Evolutionary conservation across 2,329 filamentous ascomycete species (phyloP), one percentile per base, ranked within the genome.

Genomic region (Cordyceps cicadae): DNA sequence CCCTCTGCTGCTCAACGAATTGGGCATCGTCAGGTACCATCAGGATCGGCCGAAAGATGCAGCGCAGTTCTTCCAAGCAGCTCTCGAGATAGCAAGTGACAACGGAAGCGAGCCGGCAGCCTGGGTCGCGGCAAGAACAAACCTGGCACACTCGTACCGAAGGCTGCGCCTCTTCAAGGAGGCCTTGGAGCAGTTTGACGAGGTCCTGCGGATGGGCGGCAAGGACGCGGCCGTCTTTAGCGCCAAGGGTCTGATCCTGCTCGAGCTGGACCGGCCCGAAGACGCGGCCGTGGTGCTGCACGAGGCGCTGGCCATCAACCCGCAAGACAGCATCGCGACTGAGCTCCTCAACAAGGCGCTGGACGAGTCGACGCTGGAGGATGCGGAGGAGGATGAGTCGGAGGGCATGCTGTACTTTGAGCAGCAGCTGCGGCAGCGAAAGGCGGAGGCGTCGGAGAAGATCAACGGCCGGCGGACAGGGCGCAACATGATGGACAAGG

Each of bases 1-100:
- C 67, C 94, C 94, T 0, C 76, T 97, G 6, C 84, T 99, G 4
- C 80, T 99, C 60, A 99, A 99, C 71, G 94, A 99, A 75, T 87
- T 97, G 76, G 95, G 93, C 4, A 87, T 97, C 4, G 92, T 97
- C n/a, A 87, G 91, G 65, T 99, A 96, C 70, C 92, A 97, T 71
- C 91, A 97, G 71, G 87, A 90, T 66, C 84, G 89, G 55, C 83
- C 91, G 7, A 81, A 85, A 62, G 86, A 89, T 26, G 91, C 94
- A 0, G 85, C 90, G 11, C 81, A 85, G 34, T 84, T 92, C 64
- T 97, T 99, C 72, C 81, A 81, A 8, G 84, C 87, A 63, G 90
- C 94, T 0, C 82, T 99, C 19, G 78, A 82, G 53, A 84, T 96
- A 58, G 89, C 92, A 2, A 82, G 86, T 4, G 87, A 93, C 43